phyloP scores from a whole-genome alignment of 208 protist genomes.

The Herpetomonas samuelpessoai region DNA sequence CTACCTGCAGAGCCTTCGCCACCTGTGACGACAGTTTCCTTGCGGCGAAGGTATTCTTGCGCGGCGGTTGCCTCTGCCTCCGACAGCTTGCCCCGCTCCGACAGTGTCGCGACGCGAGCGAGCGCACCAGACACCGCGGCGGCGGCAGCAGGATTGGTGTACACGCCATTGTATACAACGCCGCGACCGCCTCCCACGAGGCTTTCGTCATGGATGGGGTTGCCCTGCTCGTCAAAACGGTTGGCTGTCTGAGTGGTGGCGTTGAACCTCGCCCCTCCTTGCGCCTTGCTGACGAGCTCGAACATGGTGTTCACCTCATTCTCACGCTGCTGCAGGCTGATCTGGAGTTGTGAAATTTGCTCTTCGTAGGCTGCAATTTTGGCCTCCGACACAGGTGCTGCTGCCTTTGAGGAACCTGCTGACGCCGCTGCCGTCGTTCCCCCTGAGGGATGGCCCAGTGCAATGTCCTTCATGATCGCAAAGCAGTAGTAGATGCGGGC shows the following conservation, averaged over 20 bases:
- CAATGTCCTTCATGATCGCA: conserved; percentile 61
- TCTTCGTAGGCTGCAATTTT: conserved; percentile 29
- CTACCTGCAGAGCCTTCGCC: background rate
- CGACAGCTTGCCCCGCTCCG: conserved; percentile 16
- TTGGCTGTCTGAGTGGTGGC: conserved; percentile 37
- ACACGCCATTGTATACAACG: no score
- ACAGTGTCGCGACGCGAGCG: conserved; percentile 15
- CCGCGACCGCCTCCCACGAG: no score
- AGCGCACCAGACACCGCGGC: background rate
- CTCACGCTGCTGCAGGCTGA: conserved; percentile 89
- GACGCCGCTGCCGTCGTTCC: conserved; percentile 4
- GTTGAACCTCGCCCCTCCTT: conserved; percentile 31
- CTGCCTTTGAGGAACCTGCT: background rate
- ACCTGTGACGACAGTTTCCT: conserved; percentile 15
- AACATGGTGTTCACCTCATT: conserved; percentile 92
- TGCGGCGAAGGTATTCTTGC: conserved; percentile 35
- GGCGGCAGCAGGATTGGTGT: no score
- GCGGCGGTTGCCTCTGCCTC: conserved; percentile 33
- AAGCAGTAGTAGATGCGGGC: conserved; percentile 90
- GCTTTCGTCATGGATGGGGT: background rate
- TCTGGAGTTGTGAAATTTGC: conserved; percentile 56
- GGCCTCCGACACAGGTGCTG: conserved; percentile 7
- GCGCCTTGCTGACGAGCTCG: conserved; percentile 72
- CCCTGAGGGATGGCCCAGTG: conserved; percentile 8
- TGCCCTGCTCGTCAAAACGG: conserved; percentile 3